Conservation (phyloP, 352 stramenopile genomes). For the Sclerospora graminicola region DNA sequence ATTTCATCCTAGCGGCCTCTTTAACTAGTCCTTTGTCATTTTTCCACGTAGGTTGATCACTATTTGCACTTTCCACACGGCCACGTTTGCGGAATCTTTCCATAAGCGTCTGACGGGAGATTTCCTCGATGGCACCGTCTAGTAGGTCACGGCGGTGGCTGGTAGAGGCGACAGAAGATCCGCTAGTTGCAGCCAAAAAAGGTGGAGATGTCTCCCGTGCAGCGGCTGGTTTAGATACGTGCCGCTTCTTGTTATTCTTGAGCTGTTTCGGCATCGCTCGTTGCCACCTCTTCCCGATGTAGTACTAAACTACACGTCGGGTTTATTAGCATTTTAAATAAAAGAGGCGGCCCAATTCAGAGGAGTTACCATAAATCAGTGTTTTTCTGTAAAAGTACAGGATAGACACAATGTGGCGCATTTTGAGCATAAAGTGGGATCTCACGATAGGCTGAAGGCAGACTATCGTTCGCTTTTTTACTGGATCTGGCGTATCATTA, state of each 20-base stretch:
- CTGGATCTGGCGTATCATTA: too few relatives aligned
- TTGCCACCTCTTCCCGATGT: too few relatives aligned
- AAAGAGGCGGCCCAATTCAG: too few relatives aligned
- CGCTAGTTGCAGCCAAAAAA: neutral
- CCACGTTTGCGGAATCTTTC: constrained; percentile 53
- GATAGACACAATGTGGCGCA: too few relatives aligned
- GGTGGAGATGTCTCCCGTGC: constrained; percentile 8
- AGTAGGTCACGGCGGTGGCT: constrained; percentile 20
- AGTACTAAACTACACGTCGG: too few relatives aligned
- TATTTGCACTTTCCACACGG: constrained; percentile 52
- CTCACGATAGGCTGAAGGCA: too few relatives aligned
- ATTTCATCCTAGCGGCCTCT: neutral
- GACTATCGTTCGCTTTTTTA: too few relatives aligned
- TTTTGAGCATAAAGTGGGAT: too few relatives aligned
- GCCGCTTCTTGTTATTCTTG: constrained; percentile 11
- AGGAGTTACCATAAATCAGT: too few relatives aligned
- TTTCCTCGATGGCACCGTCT: constrained; percentile 19
- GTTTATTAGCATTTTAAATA: too few relatives aligned
- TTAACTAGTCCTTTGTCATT: neutral
- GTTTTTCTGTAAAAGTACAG: too few relatives aligned
- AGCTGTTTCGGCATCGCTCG: too few relatives aligned
- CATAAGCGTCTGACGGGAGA: constrained; percentile 25
- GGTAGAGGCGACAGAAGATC: neutral
- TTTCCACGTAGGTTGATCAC: constrained; percentile 12
- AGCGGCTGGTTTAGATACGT: constrained; percentile 19